Conservation (phyloP, 352 stramenopile species). For the Phytopythium sindhum region DNA sequence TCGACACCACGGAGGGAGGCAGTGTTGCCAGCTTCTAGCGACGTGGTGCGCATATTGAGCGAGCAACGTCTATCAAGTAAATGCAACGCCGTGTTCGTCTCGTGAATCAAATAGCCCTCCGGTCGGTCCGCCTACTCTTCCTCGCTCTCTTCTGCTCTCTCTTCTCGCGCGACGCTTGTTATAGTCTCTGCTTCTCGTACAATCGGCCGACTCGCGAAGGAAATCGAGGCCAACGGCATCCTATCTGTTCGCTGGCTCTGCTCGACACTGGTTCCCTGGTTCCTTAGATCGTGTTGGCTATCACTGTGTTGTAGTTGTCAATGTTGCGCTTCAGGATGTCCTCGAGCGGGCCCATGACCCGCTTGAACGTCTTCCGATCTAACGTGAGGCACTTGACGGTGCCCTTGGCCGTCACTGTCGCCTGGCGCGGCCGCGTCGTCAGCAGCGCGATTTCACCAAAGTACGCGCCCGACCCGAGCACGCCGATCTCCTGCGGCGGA, state of each 20-base stretch:
- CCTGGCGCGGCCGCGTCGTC: conserved; percentile 90
- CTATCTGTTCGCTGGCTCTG: not conserved
- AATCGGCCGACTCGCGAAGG: not conserved
- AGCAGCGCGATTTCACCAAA: conserved; percentile 96
- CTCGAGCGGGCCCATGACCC: conserved; percentile 87
- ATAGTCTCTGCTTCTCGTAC: conserved; percentile 7
- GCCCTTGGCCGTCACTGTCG: conserved; percentile 81
- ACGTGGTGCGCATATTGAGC: not conserved
- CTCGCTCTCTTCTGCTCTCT: not conserved
- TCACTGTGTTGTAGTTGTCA: conserved; percentile 89
- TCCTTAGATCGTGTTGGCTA: conserved; percentile 86
- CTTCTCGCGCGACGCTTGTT: not conserved
- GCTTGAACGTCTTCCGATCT: conserved; percentile 92
- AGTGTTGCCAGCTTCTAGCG: not conserved
- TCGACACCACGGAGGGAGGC: not conserved
- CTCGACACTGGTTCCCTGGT: not conserved
- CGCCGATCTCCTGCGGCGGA: conserved; percentile 77
- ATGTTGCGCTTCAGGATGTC: conserved; percentile 91
- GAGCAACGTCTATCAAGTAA: conserved; percentile 1
- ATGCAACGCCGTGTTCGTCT: conserved; percentile 5
- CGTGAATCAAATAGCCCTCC: not conserved
- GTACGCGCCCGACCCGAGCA: conserved; percentile 90
- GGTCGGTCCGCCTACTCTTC: not conserved
- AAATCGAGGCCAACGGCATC: not conserved
- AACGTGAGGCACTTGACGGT: conserved; percentile 89